Conservation (phyloP, 305 asterid species). For the Fraxinus nigra region DNA sequence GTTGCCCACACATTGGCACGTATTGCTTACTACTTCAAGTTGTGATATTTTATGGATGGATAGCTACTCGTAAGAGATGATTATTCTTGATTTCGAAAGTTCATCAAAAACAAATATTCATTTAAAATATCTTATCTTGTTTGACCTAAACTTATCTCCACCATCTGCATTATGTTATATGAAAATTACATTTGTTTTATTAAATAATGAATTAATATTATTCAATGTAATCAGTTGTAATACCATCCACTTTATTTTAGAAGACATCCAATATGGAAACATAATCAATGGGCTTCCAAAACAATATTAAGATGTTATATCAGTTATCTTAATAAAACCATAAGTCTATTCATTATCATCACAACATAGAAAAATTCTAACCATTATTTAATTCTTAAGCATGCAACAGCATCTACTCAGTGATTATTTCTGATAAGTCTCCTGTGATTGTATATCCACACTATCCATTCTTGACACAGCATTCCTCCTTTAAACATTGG, state of each 20-base stretch:
- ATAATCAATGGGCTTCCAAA: background rate
- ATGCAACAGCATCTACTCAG: slow-evolving; percentile 28
- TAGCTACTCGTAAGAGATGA: background rate
- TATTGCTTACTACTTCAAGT: background rate
- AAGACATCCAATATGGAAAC: background rate
- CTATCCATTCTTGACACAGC: slow-evolving; percentile 32
- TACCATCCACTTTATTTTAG: background rate
- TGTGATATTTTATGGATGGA: background rate
- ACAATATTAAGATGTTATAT: too few species aligned
- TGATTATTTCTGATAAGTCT: slow-evolving; percentile 44
- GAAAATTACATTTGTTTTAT: background rate
- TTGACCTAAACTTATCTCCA: background rate
- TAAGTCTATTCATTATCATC: background rate
- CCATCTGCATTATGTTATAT: background rate
- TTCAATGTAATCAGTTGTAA: background rate
- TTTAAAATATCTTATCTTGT: background rate
- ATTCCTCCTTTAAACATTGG: slow-evolving; percentile 39
- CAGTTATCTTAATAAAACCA: background rate
- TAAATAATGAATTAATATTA: too few species aligned
- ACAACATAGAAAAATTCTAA: background rate
- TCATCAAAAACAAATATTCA: background rate
- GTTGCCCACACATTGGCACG: too few species aligned
- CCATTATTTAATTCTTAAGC: background rate
- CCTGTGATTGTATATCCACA: slow-evolving; percentile 36
- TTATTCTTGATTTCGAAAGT: background rate